These are phyloP conservation scores for Debaryomyces tyrocola DNA, from an alignment of 805 yeast genomes.

Conservation along the genomic window DNA sequence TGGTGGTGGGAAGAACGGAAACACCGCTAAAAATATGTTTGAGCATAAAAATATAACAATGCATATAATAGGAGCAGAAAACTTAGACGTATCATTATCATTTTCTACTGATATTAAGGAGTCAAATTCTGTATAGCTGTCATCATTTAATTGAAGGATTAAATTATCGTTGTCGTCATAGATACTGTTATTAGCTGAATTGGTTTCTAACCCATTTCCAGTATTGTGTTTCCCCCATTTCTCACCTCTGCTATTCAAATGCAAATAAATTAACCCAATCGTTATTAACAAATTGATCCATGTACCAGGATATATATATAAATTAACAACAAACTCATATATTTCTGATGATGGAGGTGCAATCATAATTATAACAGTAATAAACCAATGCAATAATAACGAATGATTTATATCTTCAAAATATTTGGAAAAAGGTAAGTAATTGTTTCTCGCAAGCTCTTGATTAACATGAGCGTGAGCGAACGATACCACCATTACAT, in stretches of 20 bases:
- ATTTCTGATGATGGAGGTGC: conserved; percentile 65
- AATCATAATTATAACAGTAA: conserved; percentile 53
- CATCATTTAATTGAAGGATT: conserved; percentile 2
- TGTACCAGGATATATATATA: conserved; percentile 64
- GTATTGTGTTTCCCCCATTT: conserved; percentile 37
- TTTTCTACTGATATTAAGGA: conserved; percentile 6
- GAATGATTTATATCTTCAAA: conserved; percentile 48
- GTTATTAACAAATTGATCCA: conserved; percentile 56
- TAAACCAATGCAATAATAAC: conserved; percentile 52
- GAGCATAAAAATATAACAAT: conserved; percentile 41
- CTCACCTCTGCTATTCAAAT: conserved; percentile 35
- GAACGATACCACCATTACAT: conserved; percentile 62
- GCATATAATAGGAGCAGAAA: conserved; percentile 31
- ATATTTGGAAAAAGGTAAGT: conserved; percentile 50
- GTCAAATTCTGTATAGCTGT: conserved; percentile 9
- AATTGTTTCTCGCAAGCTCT: conserved; percentile 52
- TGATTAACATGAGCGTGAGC: conserved; percentile 61
- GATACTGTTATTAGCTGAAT: conserved; percentile 1
- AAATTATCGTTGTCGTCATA: conserved; percentile 1
- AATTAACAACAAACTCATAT: conserved; percentile 61
- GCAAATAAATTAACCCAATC: conserved; percentile 53
- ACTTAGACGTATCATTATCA: conserved; percentile 2
- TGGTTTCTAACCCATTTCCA: neutral
- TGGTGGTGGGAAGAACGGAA: conserved; percentile 60
- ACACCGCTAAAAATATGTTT: conserved; percentile 50